Evolutionary conservation across 805 yeast genomes (phyloP).

Genomic region (Hanseniaspora lachancei): DNA sequence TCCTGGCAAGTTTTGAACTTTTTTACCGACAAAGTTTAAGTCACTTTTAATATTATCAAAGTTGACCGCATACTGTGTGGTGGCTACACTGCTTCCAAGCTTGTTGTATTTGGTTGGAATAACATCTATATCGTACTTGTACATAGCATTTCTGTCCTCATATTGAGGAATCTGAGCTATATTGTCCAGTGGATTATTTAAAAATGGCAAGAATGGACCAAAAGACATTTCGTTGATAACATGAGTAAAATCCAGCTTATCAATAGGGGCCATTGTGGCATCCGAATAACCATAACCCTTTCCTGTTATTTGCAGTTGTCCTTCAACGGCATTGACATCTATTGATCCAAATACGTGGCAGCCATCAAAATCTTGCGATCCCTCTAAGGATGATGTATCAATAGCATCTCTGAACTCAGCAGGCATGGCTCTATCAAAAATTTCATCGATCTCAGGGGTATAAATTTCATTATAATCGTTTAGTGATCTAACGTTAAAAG

Average conservation of each 20-base stretch:
- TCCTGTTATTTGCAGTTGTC: conserved; percentile 74
- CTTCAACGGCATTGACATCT: conserved; percentile 74
- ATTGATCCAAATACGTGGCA: conserved; percentile 75
- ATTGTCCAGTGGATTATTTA: conserved; percentile 76
- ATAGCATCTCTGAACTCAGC: conserved; percentile 46
- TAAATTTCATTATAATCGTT: conserved; percentile 32
- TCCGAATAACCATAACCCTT: conserved; percentile 54
- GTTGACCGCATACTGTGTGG: conserved; percentile 74
- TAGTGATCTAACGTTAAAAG: conserved; percentile 36
- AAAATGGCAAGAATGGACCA: conserved; percentile 78
- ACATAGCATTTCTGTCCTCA: conserved; percentile 39
- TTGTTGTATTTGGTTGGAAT: conserved; percentile 71
- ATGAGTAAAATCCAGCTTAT: conserved; percentile 66
- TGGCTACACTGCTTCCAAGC: conserved; percentile 58
- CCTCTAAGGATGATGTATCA: conserved; percentile 33
- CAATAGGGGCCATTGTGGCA: conserved; percentile 31
- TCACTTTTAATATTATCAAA: conserved; percentile 31
- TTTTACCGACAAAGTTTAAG: conserved; percentile 10
- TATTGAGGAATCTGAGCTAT: conserved; percentile 37
- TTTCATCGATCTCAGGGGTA: conserved; percentile 54
- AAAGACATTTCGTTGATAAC: conserved; percentile 75
- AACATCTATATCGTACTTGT: conserved; percentile 57
- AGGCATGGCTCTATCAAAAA: conserved; percentile 49
- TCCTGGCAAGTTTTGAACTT: conserved; percentile 45
- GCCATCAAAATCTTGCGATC: conserved; percentile 45